Conservation (phyloP, 768 basidiomycete species). For the Macrocybe gigantea region DNA sequence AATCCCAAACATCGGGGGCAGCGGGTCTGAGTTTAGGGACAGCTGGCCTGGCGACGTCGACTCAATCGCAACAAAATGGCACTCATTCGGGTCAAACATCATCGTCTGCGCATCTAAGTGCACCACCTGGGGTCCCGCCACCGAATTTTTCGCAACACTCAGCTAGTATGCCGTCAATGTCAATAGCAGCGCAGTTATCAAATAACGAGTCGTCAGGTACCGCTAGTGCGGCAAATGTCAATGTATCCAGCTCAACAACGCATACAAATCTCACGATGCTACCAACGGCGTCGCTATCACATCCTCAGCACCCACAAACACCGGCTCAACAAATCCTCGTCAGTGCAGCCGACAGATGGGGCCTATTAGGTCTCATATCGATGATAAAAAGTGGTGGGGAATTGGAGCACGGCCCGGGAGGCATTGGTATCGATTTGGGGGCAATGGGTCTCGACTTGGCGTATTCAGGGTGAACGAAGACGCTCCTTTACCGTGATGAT, state of each 20-base stretch:
- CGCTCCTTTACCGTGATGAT: conserved; percentile 1
- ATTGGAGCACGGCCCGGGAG: conserved; percentile 73
- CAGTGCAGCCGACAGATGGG: conserved; percentile 94
- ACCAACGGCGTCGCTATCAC: conserved; percentile 26
- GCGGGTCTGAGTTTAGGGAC: conserved; percentile 12
- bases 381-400: conserved; percentile 78
- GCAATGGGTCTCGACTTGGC: conserved; percentile 91
- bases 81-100: conserved; percentile 30
- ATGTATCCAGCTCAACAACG: conserved; percentile 27
- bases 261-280: conserved; percentile 27
- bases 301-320: conserved; percentile 64
- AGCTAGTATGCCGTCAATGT: conserved; percentile 12
- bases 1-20: conserved; percentile 16
- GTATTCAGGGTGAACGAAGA: conserved; percentile 62
- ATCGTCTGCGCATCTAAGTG: conserved; percentile 43
- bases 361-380: conserved; percentile 77
- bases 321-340: conserved; percentile 92
- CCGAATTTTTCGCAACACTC: conserved; percentile 19
- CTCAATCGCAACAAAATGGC: conserved; percentile 38
- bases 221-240: conserved; percentile 27
- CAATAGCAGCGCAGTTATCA: no score
- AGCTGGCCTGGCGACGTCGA: conserved; percentile 13
- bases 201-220: conserved; percentile 6
- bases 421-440: conserved; percentile 87
- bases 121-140: conserved; percentile 41